Evolutionary conservation across 176 grass and related monocot genomes (phyloP), one percentile per base, ranked within the genome.

Genomic region (Oryza glumipatula): DNA sequence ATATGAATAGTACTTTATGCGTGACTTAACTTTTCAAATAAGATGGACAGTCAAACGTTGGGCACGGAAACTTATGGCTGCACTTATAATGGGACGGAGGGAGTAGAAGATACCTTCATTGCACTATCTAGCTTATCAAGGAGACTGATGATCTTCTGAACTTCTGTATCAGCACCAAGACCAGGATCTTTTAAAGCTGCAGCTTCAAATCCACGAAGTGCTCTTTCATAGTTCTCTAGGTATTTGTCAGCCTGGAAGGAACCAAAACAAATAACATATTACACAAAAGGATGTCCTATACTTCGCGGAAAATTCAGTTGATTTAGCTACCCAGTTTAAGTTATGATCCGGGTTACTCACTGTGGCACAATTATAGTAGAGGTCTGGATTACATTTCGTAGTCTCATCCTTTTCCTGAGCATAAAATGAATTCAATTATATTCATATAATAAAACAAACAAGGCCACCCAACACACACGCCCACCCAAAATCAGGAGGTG

Each of bases 181-280:
- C 85, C 88, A 84, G 95, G 95, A 72, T 98, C 95, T 86, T 83
- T 94, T 67, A 89, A 85, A 85, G 95, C 80, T 6, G 95, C 95
- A 87, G 87, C 87, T 89, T 98, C 95, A 77, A 94, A 98, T 72
- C 95, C 92, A 73, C 83, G 87, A 86, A 98, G 91, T 76, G 95
- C 93, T 70, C 95, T 95, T 93, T 95, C 95, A 47, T 95, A 98
- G 70, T 98, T 98, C 90, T 98, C 95, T 54, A 98, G 73, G 76
- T 98, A 98, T 86, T 88, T 98, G 77, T 98, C 76, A 13, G 93
- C 95, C 95, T 98, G n/a, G 74, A 83, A 45, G 48, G 74, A 84
- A 78, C 26, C 33, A 61, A 66, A 9, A 64, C 47, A 88, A 81
- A 61, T 58, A 72, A 76, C 32, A 70, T 65, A 46, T 76, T 61